These are phyloP conservation scores for Ceratobasidium theobromae DNA, from an alignment of 1,284 basidiomycete genomes.

Conservation along the genomic window DNA sequence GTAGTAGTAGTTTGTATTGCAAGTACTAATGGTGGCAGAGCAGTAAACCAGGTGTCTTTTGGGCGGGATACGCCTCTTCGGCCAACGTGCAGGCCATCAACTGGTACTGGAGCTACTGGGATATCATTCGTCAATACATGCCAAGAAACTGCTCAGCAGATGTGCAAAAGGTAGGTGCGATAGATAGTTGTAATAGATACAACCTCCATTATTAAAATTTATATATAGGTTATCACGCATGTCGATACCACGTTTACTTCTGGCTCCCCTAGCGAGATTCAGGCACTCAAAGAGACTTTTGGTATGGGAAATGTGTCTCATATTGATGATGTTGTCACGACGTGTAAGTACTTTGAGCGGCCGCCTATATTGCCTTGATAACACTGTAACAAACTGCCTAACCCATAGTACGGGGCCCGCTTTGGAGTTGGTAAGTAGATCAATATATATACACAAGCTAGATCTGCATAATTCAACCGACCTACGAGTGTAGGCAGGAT, in stretches of 20 bases:
- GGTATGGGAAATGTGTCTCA: slow-evolving; percentile 60
- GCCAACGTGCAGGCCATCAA: slow-evolving; percentile 61
- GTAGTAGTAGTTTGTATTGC: slow-evolving; percentile 37
- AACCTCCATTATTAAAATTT: background rate
- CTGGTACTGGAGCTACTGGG: slow-evolving; percentile 63
- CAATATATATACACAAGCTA: background rate
- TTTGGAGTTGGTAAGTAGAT: slow-evolving; percentile 55
- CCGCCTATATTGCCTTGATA: too few species aligned
- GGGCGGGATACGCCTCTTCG: slow-evolving; percentile 68
- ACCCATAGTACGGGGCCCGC: slow-evolving; percentile 55
- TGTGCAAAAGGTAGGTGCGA: slow-evolving; percentile 51
- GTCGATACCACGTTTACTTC: slow-evolving; percentile 58
- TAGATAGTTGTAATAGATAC: too few species aligned
- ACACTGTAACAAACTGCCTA: slow-evolving; percentile 27
- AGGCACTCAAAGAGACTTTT: slow-evolving; percentile 57
- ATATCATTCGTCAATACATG: slow-evolving; percentile 67
- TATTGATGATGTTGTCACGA: slow-evolving; percentile 64
- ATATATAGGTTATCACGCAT: slow-evolving; percentile 52
- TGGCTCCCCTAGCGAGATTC: slow-evolving; percentile 50
- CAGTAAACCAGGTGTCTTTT: slow-evolving; percentile 67
- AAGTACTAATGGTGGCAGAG: slow-evolving; percentile 14
- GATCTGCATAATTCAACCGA: too few species aligned
- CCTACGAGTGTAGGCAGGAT: slow-evolving; percentile 27
- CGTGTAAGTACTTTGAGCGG: slow-evolving; percentile 50
- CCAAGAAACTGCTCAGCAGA: slow-evolving; percentile 72